Base-by-base conservation (phyloP, 306 rosid species). In the Corylus heterophylla region DNA sequence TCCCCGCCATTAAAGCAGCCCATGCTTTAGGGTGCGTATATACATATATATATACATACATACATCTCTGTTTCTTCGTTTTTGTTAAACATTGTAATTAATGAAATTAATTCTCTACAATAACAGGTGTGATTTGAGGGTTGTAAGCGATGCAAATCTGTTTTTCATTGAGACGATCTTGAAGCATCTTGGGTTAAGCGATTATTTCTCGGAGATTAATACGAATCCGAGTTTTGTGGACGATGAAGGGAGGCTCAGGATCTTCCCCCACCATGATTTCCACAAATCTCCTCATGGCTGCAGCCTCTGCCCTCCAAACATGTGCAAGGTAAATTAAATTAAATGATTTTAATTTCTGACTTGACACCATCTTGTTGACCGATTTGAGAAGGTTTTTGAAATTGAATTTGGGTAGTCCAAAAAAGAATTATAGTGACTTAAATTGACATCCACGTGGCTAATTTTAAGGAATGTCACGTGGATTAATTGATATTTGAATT, bases 81-180 rank as follows among this genome's bases (percentile, higher is more conserved):
- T 8, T 3, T 14, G 25, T 14, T 9, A 61, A 11, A 8, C 22
- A 27, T n/a, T 25, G 76, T 47, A 3, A 51, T 56, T 9, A 75
- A 45, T 58, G 56, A 74, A 22, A 16, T 52, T 54, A 70, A 52
- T 7, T 81, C 37, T 29, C 4, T 25, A 22, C 25, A 22, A 22
- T 73, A 1, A 5, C 55, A 92, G 94, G 75, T 94, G 98, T 83
- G 97, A 92, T 14, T 73, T 94, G 89, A 92, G 91, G 90, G 79
- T 92, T 80, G 89, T 92, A 42, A 92, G 97, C 10, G 97, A 93
- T 62, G 98, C 98, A 0, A 94, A 94, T 79, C 4, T 77, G 75
- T 90, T 92, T 50, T 94, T 89, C 80, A 92, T 94, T 27, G 94
- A 90, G 74, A 80, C 90, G 20, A 83, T 94, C 55, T 73, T 92